Evolutionary conservation across 1,284 basidiomycete genomes (phyloP), one percentile per base, ranked within the genome.

Genomic region (Gomphus bonarii): DNA sequence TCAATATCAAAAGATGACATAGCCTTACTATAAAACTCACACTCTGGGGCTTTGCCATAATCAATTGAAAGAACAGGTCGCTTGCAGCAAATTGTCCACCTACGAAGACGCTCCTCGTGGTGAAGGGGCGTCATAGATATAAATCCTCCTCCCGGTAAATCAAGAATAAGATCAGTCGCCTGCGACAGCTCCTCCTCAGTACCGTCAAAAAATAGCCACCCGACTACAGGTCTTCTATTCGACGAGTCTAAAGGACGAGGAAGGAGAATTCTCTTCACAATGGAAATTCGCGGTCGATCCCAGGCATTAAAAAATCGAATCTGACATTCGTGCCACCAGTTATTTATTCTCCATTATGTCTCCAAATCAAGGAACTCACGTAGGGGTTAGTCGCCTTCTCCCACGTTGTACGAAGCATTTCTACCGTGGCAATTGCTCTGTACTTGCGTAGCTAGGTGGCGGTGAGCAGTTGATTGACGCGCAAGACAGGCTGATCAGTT

Each of bases 31-130:
- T 30, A 35, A 28, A 16, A 73, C 83, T 71, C 68, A 92, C 91
- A 93, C 76, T 95, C 93, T 6, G 95, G 95, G 28, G 94, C 91
- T 72, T 98, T 99, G 55, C 93, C 91, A 68, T 98, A 98, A 64
- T 98, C 91, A 52, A 98, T 81, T 7, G 90, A 80, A 43, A 98
- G 72, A 2, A 98, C 81, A 10, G 91, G 90, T 65, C 84, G 84
- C 7, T 85, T 80, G 0, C 89, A 92, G 58, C 78, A 77, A 43
- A 83, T 77, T 4, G 94, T 88, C 91, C 95, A 95, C 62, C 80
- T 77, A 52, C 90, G 76, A 50, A 98, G 75, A n/a, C 95, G 79
- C 67, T 98, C 95, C 70, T 97, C 94, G 64, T 97, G 95, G 70
- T 97, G 93, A 63, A 90, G 85, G 1, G 95, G 95, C 12, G 79